These are phyloP conservation scores for Schizopora paradoxa DNA, from an alignment of 1,284 basidiomycete genomes.

Conservation along the genomic window DNA sequence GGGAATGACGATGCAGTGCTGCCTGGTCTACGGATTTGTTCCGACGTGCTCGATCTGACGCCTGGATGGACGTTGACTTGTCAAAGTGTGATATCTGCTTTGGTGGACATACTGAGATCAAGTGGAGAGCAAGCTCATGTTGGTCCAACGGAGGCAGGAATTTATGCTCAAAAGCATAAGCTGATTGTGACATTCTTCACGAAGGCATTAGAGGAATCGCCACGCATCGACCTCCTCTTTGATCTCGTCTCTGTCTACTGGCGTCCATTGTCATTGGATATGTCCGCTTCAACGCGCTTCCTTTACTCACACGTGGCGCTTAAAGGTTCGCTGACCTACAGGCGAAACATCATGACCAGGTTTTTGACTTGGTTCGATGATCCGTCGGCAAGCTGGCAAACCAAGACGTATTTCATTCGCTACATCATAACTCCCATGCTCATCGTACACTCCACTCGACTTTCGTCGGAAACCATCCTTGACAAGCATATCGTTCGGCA, in stretches of 20 bases:
- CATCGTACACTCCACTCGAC: conserved; percentile 66
- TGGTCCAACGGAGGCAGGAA: conserved; percentile 30
- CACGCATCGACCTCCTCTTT: conserved; percentile 84
- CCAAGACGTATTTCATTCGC: conserved; percentile 86
- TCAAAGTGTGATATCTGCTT: conserved; percentile 56
- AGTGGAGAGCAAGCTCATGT: conserved; percentile 44
- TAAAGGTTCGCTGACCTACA: conserved; percentile 59
- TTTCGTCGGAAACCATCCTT: conserved; percentile 51
- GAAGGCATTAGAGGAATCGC: conserved; percentile 58
- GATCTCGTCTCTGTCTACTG: conserved; percentile 85
- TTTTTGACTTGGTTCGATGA: conserved; percentile 86
- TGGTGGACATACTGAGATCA: conserved; percentile 70
- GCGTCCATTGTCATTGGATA: conserved; percentile 78
- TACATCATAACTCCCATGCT: conserved; percentile 88
- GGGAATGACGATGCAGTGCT: conserved; percentile 51
- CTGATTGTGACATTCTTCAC: conserved; percentile 77
- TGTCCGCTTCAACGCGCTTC: conserved; percentile 80
- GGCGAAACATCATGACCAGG: conserved; percentile 77
- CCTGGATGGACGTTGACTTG: conserved; percentile 74
- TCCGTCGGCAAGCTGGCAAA: conserved; percentile 58
- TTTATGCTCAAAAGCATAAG: conserved; percentile 55
- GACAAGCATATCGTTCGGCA: conserved; percentile 66
- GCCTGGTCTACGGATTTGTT: conserved; percentile 71
- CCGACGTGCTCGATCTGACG: conserved; percentile 67
- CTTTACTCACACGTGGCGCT: conserved; percentile 83